Base-by-base conservation (phyloP, 2,329 filamentous ascomycete genomes). In the Calonectria pseudoturangicola region DNA sequence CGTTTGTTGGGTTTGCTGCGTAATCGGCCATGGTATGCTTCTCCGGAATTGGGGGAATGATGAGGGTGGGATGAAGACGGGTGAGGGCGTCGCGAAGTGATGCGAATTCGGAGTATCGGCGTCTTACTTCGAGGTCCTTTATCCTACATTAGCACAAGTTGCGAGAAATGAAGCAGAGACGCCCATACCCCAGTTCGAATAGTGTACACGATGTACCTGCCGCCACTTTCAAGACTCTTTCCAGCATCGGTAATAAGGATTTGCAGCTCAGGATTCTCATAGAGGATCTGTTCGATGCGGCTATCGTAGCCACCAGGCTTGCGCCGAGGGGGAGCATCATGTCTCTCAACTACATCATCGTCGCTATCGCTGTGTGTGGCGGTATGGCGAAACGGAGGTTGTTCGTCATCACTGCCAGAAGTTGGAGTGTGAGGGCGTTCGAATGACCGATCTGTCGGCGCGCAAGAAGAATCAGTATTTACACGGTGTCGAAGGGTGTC, bases 11-110 rank as follows among this genome's bases (percentile, higher is more conserved):
- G 80, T 98, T 98, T 33, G 97, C 96, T 18, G 97, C 97, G 82
- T 99, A 99, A 84, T 99, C 97, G 73, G 96, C 96, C 93, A 99
- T 98, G 56, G 95, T 97, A 84, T 99, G 97, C 85, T 99, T 99
- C 86, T 99, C 97, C 27, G 97, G 97, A 80, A 99, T 99, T 3
- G 97, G 97, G 9, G 97, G 97, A 66, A 99, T 94, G 79, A 99
- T 94, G 50, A 99, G 89, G 0, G 97, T 99, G 9, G 97, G 97
- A 82, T 99, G 97, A 74, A 99, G 90, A 79, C 94, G 94, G 58
- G 96, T 95, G 33, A 99, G 90, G 3, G 96, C 96, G 79, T 95
- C 93, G 80, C 97, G 92, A 70, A 99, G 87, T 18, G 96, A 98
- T 43, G 95, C 94, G 81, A 99, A 99, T 84, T 99, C 97, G 1